phyloP scores from a whole-genome alignment of 1,284 basidiomycete species.

The Omphalotus olearius region DNA sequence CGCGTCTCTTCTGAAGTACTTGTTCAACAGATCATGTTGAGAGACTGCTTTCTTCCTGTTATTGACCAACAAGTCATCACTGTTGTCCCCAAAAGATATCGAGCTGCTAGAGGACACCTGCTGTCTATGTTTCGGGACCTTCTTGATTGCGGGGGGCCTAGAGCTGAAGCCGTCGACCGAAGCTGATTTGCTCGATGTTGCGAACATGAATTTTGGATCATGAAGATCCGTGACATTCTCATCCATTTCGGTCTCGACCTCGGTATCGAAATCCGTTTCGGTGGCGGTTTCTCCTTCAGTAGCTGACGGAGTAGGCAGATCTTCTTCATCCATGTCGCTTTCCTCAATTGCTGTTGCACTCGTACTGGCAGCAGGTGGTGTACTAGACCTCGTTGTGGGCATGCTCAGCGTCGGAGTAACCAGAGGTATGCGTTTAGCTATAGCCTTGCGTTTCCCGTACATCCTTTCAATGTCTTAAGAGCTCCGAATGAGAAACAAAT shows the following conservation, averaged over 20 bases:
- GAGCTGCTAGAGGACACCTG: slow-evolving; percentile 29
- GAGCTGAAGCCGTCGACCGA: not conserved
- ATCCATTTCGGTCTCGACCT: slow-evolving; percentile 50
- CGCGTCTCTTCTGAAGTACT: slow-evolving; percentile 88
- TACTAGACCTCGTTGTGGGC: slow-evolving; percentile 11
- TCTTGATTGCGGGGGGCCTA: slow-evolving; percentile 10
- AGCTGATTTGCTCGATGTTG: slow-evolving; percentile 11
- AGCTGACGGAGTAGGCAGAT: slow-evolving; percentile 52
- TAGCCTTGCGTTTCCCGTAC: slow-evolving; percentile 84
- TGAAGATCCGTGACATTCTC: slow-evolving; percentile 10
- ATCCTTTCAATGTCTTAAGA: slow-evolving; percentile 79
- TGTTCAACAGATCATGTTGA: slow-evolving; percentile 87
- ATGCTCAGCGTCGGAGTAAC: slow-evolving; percentile 15
- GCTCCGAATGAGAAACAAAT: not conserved
- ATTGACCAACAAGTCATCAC: slow-evolving; percentile 5
- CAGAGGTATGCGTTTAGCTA: slow-evolving; percentile 79
- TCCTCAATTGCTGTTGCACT: slow-evolving; percentile 10
- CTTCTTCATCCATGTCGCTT: slow-evolving; percentile 18
- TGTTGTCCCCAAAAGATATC: slow-evolving; percentile 20
- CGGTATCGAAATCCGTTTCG: slow-evolving; percentile 65
- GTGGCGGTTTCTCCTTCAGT: slow-evolving; percentile 74
- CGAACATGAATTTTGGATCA: slow-evolving; percentile 10
- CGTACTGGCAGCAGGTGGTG: slow-evolving; percentile 18
- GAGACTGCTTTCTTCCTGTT: slow-evolving; percentile 38
- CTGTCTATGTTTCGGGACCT: slow-evolving; percentile 25